Conservation (phyloP, 495 filamentous ascomycete species). For the Cudoniella acicularis region DNA sequence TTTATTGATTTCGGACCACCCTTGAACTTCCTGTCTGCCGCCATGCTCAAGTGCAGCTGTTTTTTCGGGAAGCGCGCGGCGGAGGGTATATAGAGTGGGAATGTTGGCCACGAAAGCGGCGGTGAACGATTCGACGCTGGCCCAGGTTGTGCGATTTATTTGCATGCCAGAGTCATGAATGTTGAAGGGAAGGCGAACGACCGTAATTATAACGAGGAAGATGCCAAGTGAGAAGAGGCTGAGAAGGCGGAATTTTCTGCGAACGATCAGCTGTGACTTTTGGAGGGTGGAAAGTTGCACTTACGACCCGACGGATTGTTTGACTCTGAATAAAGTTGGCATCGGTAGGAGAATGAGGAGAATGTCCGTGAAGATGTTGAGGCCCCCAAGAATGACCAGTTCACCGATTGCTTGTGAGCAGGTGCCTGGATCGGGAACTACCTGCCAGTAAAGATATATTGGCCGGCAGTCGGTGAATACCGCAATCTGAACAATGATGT, state of each 20-base stretch:
- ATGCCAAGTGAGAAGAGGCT: conserved; percentile 38
- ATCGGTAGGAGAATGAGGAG: conserved; percentile 40
- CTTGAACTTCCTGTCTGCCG: not conserved
- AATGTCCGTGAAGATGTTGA: conserved; percentile 42
- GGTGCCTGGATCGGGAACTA: conserved; percentile 34
- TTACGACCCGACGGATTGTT: conserved; percentile 26
- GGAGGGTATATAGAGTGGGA: conserved; percentile 32
- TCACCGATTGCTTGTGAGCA: conserved; percentile 39
- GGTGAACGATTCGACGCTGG: conserved; percentile 38
- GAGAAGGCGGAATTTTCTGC: conserved; percentile 35
- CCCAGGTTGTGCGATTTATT: conserved; percentile 40
- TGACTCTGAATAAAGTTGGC: conserved; percentile 34
- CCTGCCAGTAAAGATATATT: conserved; percentile 40
- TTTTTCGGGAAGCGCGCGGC: conserved; percentile 6
- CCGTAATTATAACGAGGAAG: conserved; percentile 39
- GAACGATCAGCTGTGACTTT: not conserved
- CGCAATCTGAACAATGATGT: conserved; percentile 32
- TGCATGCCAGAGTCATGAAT: conserved; percentile 30
- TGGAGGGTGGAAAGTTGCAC: conserved; percentile 6
- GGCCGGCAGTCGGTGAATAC: conserved; percentile 45
- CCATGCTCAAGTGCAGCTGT: not conserved
- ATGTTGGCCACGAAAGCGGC: conserved; percentile 43
- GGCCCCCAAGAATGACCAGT: conserved; percentile 34
- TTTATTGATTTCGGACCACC: not conserved
- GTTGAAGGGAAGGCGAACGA: conserved; percentile 35